phyloP scores from a whole-genome alignment of 2,329 filamentous ascomycete species.

The Septoria petroselini region DNA sequence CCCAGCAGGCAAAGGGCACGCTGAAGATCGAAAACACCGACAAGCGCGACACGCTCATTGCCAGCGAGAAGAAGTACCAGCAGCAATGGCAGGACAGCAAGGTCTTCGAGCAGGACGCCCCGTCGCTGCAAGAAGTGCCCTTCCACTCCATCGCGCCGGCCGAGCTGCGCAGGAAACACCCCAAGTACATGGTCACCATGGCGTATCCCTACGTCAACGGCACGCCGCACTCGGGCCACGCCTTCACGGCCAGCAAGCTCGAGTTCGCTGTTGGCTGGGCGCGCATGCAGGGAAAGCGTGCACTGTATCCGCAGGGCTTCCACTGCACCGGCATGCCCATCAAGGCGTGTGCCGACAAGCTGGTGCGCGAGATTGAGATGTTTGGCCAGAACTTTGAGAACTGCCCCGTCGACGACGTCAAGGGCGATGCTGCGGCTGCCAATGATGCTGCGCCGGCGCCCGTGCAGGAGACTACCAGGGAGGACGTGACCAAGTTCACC shows the following conservation, averaged over 20 bases:
- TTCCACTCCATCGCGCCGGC: conserved; percentile 68
- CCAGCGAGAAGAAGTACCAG: conserved; percentile 90
- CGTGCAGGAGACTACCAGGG: conserved; percentile 63
- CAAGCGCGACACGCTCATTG: conserved; percentile 78
- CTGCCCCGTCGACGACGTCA: conserved; percentile 60
- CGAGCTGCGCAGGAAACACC: conserved; percentile 73
- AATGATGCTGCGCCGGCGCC: conserved; percentile 54
- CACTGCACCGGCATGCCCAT: conserved; percentile 98
- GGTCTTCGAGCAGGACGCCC: conserved; percentile 84
- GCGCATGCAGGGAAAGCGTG: conserved; percentile 83
- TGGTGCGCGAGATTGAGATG: conserved; percentile 80
- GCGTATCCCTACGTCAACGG: conserved; percentile 83
- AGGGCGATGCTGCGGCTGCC: conserved; percentile 47
- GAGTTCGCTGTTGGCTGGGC: conserved; percentile 87
- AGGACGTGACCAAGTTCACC: conserved; percentile 85
- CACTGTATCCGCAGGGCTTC: conserved; percentile 87
- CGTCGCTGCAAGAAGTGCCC: conserved; percentile 72
- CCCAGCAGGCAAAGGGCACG: conserved; percentile 57
- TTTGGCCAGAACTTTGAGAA: conserved; percentile 84
- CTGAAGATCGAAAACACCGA: conserved; percentile 74
- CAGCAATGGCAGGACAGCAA: conserved; percentile 71
- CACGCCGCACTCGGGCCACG: conserved; percentile 79
- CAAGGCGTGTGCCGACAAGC: conserved; percentile 94
- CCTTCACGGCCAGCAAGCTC: conserved; percentile 86
- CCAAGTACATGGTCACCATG: conserved; percentile 87